These are phyloP conservation scores for Vicia villosa DNA, from an alignment of 306 rosid species.

Conservation along the genomic window DNA sequence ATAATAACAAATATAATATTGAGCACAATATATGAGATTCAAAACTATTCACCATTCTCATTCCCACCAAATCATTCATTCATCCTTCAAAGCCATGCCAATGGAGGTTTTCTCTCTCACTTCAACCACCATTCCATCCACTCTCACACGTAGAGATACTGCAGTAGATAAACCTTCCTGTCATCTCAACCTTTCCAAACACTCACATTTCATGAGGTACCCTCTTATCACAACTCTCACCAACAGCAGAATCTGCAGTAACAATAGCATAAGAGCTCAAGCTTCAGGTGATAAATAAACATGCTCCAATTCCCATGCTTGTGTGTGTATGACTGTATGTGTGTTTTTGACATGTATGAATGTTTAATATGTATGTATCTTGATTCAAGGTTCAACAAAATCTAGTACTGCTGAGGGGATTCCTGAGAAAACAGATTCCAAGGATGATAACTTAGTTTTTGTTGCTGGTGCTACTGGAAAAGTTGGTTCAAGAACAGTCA, in stretches of 20 bases:
- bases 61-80: not conserved
- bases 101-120: conserved; percentile 70
- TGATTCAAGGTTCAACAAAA: conserved; percentile 46
- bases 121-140: conserved; percentile 57
- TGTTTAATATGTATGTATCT: not conserved
- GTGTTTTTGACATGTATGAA: too few relatives aligned
- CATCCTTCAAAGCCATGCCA: conserved; percentile 45
- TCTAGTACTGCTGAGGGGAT: too few relatives aligned
- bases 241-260: conserved; percentile 21
- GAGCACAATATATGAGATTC: not conserved
- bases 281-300: conserved; percentile 64
- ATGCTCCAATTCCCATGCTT: not conserved
- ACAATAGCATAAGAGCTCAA: conserved; percentile 50
- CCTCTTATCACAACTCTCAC: conserved; percentile 36
- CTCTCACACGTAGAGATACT: conserved; percentile 43
- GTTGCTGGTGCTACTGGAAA: conserved; percentile 98
- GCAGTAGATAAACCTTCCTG: conserved; percentile 39
- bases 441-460: conserved; percentile 78
- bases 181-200: conserved; percentile 46
- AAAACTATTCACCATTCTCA: conserved; percentile 26
- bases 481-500: conserved; percentile 95
- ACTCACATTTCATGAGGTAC: conserved; percentile 44
- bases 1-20: not conserved
- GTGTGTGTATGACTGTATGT: not conserved
- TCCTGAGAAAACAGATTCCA: conserved; percentile 4